These are phyloP conservation scores for Zymoseptoria passerinii DNA, from an alignment of 2,329 filamentous ascomycete species.

Conservation along the genomic window DNA sequence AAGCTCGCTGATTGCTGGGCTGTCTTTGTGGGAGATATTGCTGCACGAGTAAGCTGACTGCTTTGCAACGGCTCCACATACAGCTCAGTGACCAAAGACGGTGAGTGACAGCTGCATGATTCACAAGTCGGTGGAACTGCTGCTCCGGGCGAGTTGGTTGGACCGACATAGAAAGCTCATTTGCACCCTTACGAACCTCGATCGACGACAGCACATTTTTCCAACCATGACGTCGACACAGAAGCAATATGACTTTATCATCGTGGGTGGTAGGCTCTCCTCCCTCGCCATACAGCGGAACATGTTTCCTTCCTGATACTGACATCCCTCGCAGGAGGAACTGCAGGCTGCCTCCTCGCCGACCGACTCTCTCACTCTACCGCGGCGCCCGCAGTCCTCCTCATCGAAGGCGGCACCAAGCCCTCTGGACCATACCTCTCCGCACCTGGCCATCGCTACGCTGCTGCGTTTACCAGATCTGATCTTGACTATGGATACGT, in stretches of 20 bases:
- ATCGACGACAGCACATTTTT: background rate
- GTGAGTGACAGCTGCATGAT: background rate
- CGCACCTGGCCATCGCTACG: conserved; percentile 49
- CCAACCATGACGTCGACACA: background rate
- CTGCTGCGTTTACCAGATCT: conserved; percentile 41
- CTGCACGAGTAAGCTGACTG: background rate
- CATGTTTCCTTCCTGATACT: background rate
- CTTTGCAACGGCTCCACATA: background rate
- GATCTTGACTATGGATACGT: background rate
- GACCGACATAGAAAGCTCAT: background rate
- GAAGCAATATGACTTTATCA: conserved; percentile 29
- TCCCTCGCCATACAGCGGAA: background rate
- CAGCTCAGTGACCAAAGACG: background rate
- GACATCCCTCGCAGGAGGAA: conserved; percentile 40
- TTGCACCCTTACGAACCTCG: background rate
- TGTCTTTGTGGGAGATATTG: background rate
- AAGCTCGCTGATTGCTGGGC: background rate
- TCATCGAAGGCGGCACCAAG: conserved; percentile 52
- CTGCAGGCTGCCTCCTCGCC: conserved; percentile 51
- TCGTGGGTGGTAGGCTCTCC: conserved; percentile 33
- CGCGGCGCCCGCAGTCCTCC: conserved; percentile 45
- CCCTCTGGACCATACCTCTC: conserved; percentile 43
- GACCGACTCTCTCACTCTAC: conserved; percentile 42
- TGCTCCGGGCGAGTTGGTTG: background rate
- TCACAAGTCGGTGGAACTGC: background rate